Conservation (phyloP, 257 asterid species). For the Oldenlandia corymbosa region DNA sequence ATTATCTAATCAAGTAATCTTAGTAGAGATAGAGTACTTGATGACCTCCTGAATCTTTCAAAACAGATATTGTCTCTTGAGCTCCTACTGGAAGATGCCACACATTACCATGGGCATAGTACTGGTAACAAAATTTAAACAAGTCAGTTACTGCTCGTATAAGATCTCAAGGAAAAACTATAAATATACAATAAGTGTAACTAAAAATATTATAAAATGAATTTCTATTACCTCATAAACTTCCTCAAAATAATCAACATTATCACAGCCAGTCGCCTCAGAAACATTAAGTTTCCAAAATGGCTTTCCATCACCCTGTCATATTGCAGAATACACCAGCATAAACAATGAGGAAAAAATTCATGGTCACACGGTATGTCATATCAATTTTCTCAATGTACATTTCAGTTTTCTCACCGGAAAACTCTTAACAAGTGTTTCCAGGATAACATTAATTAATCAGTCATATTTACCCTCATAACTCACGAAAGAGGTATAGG, state of each 20-base stretch:
- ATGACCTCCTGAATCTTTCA: slow-evolving; percentile 82
- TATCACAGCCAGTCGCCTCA: slow-evolving; percentile 81
- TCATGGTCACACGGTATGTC: not conserved
- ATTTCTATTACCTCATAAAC: slow-evolving; percentile 58
- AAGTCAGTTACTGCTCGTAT: not conserved
- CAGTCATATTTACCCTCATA: not conserved
- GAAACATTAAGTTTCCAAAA: slow-evolving; percentile 87
- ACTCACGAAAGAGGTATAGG: not conserved
- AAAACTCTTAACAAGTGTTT: no score
- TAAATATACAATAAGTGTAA: not conserved
- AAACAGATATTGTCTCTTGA: slow-evolving; percentile 45
- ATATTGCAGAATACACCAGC: slow-evolving; percentile 4
- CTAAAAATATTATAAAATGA: not conserved
- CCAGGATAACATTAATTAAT: no score
- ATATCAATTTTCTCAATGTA: not conserved
- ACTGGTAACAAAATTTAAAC: slow-evolving; percentile 33
- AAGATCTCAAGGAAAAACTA: not conserved
- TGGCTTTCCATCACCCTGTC: slow-evolving; percentile 88
- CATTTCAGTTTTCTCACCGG: not conserved
- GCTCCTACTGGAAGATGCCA: slow-evolving; percentile 96
- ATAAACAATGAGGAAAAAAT: slow-evolving; percentile 6
- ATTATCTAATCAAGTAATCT: not conserved
- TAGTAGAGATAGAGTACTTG: slow-evolving; percentile 25
- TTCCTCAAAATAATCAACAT: slow-evolving; percentile 68
- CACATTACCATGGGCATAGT: slow-evolving; percentile 83